Evolutionary conservation across 2,329 filamentous ascomycete species (phyloP).

Genomic region (Venturia nashicola): DNA sequence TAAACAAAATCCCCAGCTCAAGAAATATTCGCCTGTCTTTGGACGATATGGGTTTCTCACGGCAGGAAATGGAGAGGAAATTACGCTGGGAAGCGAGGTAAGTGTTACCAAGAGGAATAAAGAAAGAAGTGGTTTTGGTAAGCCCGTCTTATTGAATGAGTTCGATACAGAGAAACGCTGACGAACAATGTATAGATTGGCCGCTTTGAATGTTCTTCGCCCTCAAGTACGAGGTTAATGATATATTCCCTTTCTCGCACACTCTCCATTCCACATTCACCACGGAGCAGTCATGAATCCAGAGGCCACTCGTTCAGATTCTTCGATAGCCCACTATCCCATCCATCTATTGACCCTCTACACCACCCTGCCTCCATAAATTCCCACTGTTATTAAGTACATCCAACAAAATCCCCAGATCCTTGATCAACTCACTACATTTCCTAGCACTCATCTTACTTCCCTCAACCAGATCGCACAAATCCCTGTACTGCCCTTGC

Average conservation of each 20-base stretch:
- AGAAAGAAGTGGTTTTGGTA: slow-evolving; percentile 31
- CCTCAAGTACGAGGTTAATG: background rate
- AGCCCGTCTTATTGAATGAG: background rate
- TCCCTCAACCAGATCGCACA: background rate
- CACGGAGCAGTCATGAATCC: too few relatives aligned
- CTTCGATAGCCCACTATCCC: too few relatives aligned
- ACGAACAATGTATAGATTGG: background rate
- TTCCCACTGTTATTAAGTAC: background rate
- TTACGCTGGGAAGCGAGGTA: slow-evolving; percentile 32
- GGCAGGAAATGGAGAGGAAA: slow-evolving; percentile 18
- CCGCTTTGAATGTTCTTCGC: background rate
- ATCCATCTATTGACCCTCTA: background rate
- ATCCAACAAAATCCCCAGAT: slow-evolving; percentile 3
- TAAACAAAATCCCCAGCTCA: background rate
- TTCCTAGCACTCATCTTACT: background rate
- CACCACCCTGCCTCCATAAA: background rate
- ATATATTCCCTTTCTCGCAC: too few relatives aligned
- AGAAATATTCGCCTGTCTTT: slow-evolving; percentile 36
- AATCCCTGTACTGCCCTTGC: background rate
- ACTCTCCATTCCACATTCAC: too few relatives aligned
- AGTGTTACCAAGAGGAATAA: slow-evolving; percentile 26
- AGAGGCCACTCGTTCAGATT: too few relatives aligned
- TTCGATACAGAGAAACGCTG: background rate
- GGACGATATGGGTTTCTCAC: slow-evolving; percentile 33
- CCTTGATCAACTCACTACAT: background rate